Evolutionary conservation across 352 stramenopile species (phyloP).

Genomic region (Phytophthora boehmeriae): DNA sequence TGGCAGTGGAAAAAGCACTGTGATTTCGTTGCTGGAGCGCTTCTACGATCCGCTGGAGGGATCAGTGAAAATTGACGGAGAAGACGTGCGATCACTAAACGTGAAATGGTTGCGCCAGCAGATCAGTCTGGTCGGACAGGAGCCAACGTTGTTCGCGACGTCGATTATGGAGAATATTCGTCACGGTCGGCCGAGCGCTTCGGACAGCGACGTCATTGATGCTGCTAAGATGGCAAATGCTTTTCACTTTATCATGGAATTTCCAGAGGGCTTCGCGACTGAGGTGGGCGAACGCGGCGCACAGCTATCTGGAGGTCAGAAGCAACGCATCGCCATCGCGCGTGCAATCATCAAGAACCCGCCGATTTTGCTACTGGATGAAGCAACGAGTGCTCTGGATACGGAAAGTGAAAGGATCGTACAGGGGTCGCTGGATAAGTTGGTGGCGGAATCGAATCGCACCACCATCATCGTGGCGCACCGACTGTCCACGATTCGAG

Average conservation of each 20-base stretch:
- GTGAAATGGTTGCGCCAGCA: conserved; percentile 61
- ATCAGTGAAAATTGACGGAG: conserved; percentile 50
- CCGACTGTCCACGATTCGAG: conserved; percentile 92
- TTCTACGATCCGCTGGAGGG: conserved; percentile 61
- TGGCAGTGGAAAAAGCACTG: conserved; percentile 71
- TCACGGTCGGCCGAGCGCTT: conserved; percentile 49
- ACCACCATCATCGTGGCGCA: conserved; percentile 96
- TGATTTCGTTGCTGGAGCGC: conserved; percentile 58
- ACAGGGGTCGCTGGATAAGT: conserved; percentile 74
- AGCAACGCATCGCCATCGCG: conserved; percentile 93
- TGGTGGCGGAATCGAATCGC: conserved; percentile 46
- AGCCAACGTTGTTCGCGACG: conserved; percentile 73
- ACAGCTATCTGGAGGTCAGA: conserved; percentile 94
- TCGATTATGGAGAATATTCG: conserved; percentile 81
- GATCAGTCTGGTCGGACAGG: conserved; percentile 91
- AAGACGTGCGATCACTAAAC: conserved; percentile 74
- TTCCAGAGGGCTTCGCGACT: conserved; percentile 91
- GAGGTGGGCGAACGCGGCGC: conserved; percentile 88
- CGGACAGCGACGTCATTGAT: conserved; percentile 66
- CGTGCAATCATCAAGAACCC: conserved; percentile 92
- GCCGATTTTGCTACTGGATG: conserved; percentile 90
- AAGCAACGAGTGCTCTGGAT: conserved; percentile 90
- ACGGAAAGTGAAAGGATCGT: conserved; percentile 83
- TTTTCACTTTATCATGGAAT: conserved; percentile 90
- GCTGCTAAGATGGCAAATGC: conserved; percentile 86